A percentile compares a stretch with the other conserved stretches of the same genome.
These are phyloP conservation scores for Bruguiera gymnorhiza DNA, from an alignment of 345 rosid species.

Conservation along the genomic window DNA sequence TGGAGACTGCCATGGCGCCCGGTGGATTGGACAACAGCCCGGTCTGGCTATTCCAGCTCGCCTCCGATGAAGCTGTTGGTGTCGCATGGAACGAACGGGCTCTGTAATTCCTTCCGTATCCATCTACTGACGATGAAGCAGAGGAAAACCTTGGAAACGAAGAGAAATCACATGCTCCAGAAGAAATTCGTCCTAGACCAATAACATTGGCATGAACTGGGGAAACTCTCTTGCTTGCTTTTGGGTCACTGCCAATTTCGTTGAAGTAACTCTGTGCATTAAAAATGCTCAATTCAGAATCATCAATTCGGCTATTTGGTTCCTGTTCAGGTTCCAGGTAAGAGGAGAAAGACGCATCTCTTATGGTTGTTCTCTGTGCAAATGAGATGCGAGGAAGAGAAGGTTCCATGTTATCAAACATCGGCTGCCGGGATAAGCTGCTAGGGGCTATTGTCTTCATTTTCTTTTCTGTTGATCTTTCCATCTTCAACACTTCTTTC, in stretches of 20 bases:
- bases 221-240: conserved; percentile 34
- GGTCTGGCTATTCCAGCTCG: conserved; percentile 88
- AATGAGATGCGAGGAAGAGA: conserved; percentile 11
- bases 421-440: neutral
- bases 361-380: conserved; percentile 4
- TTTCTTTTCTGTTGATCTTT: conserved; percentile 15
- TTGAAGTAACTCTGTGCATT: conserved; percentile 71
- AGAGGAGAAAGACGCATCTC: conserved; percentile 21
- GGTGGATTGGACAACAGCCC: conserved; percentile 65
- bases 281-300: conserved; percentile 63
- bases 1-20: conserved; percentile 42
- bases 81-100: conserved; percentile 49
- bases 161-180: conserved; percentile 22
- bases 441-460: conserved; percentile 13
- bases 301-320: conserved; percentile 29
- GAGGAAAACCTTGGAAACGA: conserved; percentile 49
- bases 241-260: conserved; percentile 31
- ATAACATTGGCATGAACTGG: conserved; percentile 22
- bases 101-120: conserved; percentile 38
- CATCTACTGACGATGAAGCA: conserved; percentile 48
- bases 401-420: conserved; percentile 2
- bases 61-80: conserved; percentile 77
- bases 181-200: conserved; percentile 24
- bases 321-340: conserved; percentile 17
- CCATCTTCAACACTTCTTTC: conserved; percentile 3